Evolutionary conservation across 768 basidiomycete species (phyloP), one percentile per base, ranked within the genome.

Genomic region (Suillus plorans): DNA sequence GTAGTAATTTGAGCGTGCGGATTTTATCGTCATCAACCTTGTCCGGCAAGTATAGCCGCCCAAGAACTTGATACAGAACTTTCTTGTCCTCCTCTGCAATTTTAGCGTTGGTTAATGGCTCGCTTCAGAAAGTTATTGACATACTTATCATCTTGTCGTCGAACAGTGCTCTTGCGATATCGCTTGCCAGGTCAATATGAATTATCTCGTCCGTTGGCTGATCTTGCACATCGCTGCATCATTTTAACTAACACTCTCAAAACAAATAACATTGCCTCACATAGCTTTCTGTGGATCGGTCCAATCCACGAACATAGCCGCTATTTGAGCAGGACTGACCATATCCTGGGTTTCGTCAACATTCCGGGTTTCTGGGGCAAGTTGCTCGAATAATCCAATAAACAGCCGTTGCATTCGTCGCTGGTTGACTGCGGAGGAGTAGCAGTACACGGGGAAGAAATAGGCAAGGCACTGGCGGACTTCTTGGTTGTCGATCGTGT

Each of bases 391-490:
- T 3, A 90, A 83, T 2, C 85, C 77, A 25, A 93, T 76, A 74
- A 93, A 89, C 59, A 93, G 84, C 81, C 85, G 73, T 69, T 83
- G 84, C 82, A 97, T 88, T n/a, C 84, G 76, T 20, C 83, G 75
- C 75, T 97, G 95, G 70, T 96, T 92, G 25, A 69, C 69, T 6
- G 84, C 74, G 0, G 89, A 89, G n/a, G 93, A 92, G 76, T 89
- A 93, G 74, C 92, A 92, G 72, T 90, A 97, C 0, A 89, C 86
- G 2, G 88, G 91, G 77, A 96, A 88, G 81, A 97, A 97, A 74
- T 90, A 92, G 4, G 89, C 84, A 45, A 97, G 76, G 70, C 90
- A 94, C 74, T 98, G 96, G 49, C 93, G 84, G 20, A 98, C 80
- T 63, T 90, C 86, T 65, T 92, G 89, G 70, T 97, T 98, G 36